Base-by-base conservation (phyloP, 768 basidiomycete genomes). In the Mrakia gelida region DNA sequence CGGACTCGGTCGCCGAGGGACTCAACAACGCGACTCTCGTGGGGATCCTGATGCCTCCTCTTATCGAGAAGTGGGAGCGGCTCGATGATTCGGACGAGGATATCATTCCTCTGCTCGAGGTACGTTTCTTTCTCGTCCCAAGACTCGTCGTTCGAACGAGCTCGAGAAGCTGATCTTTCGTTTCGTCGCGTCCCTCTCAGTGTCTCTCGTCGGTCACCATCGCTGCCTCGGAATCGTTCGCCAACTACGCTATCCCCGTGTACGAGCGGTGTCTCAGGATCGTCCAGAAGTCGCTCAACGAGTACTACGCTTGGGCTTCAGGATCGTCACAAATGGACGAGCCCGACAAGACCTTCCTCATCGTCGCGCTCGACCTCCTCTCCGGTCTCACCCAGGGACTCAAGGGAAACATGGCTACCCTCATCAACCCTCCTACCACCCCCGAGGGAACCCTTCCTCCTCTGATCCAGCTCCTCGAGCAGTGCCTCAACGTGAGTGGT, bases 151-250 rank as follows among this genome's bases (percentile, higher is more conserved):
- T 2, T 45, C 43, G 34, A 3, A 54, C 70, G 43, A 15, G 43
- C 26, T 21, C 30, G 34, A 30, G 38, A 26, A 30, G 54, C 67
- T 41, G 23, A 68, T 38, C 54, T 70, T 10, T 71, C 45, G 11
- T 49, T 28, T 49, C 38, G 13, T 43, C 41, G 28, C 73, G 23
- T 78, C 79, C 59, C 52, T 41, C 41, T 16, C n/a, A 98, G 95
- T 99, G 97, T 83, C 89, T 99, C 71, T 95, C 97, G 1, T 98
- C 95, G 0, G 95, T 99, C 34, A 94, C 96, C 0, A 96, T 99
- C 81, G 95, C 95, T 18, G 94, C 98, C 86, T 95, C 94, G 6
- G 87, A 89, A 15, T 89, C 94, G 2, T 99, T 99, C 87, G 85
- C 90, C 15, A 90, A 92, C 3, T 97, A 97, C 82, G 93, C 94